Percentiles rank a stretch among this genome's conserved stretches.
Conservation (phyloP, 768 basidiomycete genomes). For the Suillus spraguei region DNA sequence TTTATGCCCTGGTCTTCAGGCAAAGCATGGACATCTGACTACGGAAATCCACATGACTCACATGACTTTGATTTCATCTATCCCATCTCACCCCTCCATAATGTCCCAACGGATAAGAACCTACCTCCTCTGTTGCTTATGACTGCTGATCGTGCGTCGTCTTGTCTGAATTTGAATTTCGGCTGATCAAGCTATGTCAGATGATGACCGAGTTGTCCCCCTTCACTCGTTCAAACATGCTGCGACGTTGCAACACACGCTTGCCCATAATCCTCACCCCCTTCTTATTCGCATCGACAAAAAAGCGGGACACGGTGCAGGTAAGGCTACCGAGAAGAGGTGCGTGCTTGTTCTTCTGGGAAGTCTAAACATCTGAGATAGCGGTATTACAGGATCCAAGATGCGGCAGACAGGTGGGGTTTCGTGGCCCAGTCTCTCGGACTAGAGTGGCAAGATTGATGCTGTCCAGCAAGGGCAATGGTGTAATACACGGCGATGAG, state of each 20-base stretch:
- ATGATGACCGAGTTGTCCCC: slow-evolving; percentile 87
- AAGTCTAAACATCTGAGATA: slow-evolving; percentile 7
- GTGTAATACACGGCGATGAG: not conserved
- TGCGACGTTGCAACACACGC: slow-evolving; percentile 71
- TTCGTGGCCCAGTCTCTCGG: slow-evolving; percentile 73
- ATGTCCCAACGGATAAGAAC: slow-evolving; percentile 59
- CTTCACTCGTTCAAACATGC: slow-evolving; percentile 85
- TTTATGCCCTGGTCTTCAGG: slow-evolving; percentile 40
- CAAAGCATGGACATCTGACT: slow-evolving; percentile 79
- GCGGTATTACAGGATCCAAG: slow-evolving; percentile 57
- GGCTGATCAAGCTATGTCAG: slow-evolving; percentile 35
- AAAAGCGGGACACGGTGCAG: slow-evolving; percentile 81
- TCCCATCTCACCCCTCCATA: slow-evolving; percentile 81
- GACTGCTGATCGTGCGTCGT: slow-evolving; percentile 77
- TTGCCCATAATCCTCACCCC: slow-evolving; percentile 69
- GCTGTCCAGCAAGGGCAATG: not conserved
- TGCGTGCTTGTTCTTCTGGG: slow-evolving; percentile 22
- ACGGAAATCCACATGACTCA: slow-evolving; percentile 72
- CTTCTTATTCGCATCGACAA: slow-evolving; percentile 77
- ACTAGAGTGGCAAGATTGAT: slow-evolving; percentile 37
- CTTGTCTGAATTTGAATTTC: slow-evolving; percentile 1
- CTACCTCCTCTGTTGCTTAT: slow-evolving; percentile 75
- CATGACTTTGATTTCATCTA: slow-evolving; percentile 85
- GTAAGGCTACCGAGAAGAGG: slow-evolving; percentile 76
- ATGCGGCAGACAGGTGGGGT: slow-evolving; percentile 76